Evolutionary conservation across 345 rosid genomes (phyloP).

Genomic region (Physaria fendleri): DNA sequence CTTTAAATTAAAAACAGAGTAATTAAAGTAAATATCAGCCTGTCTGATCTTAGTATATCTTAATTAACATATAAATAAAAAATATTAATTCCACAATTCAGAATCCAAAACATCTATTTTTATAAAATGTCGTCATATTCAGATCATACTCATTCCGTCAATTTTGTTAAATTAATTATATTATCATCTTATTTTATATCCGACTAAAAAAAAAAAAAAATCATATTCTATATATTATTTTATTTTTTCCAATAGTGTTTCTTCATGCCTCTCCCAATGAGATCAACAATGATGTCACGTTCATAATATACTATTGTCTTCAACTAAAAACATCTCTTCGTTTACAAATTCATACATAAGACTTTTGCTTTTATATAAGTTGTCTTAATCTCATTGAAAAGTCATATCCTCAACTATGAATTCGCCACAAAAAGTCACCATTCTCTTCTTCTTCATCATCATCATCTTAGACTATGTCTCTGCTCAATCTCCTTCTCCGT

Average conservation of each 20-base stretch:
- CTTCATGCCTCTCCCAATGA: slow-evolving; percentile 20
- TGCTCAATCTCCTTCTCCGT: slow-evolving; percentile 22
- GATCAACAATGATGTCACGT: slow-evolving; percentile 16
- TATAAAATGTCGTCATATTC: too few relatives aligned
- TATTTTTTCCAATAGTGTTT: background rate
- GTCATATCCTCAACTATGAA: slow-evolving; percentile 3
- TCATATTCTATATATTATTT: background rate
- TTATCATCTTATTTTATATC: too few relatives aligned
- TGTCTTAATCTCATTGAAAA: background rate
- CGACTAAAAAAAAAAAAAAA: too few relatives aligned
- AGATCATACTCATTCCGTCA: too few relatives aligned
- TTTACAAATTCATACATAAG: background rate
- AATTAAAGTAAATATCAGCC: too few relatives aligned
- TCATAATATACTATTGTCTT: background rate
- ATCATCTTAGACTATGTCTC: slow-evolving; percentile 12
- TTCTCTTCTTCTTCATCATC: slow-evolving; percentile 8
- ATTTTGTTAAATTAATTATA: too few relatives aligned
- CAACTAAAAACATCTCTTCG: slow-evolving; percentile 4
- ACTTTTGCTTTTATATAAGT: background rate
- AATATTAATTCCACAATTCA: too few relatives aligned
- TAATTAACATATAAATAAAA: too few relatives aligned
- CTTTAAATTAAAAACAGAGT: too few relatives aligned
- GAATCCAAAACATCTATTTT: too few relatives aligned
- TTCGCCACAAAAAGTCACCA: background rate
- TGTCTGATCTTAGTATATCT: too few relatives aligned